Evolutionary conservation across 768 basidiomycete genomes (phyloP), one percentile per base, ranked within the genome.

Genomic region (Leccinum olivaceopallidum): DNA sequence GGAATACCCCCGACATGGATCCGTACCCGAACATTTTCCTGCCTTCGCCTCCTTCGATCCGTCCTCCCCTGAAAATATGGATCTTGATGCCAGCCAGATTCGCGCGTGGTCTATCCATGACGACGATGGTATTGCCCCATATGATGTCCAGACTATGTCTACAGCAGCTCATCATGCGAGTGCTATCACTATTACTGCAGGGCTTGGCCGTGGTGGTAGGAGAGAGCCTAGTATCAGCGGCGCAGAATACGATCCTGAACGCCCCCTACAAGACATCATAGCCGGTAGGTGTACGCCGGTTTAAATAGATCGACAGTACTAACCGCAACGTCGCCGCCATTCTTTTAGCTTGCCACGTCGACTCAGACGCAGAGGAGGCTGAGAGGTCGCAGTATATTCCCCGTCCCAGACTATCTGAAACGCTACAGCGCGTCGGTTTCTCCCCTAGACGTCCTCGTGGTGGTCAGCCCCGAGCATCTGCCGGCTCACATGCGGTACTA

Each of bases 81-180:
- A 84, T 49, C 79, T 81, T 5, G 85, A 85, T 49, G 78, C 79
- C 26, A 79, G 78, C 60, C 80, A 78, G 47, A 69, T 79, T 26
- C 83, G 83, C 60, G 79, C 79, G 1, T 87, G 85, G 85, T 84
- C 84, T 22, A 83, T 84, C 67, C 80, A 89, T 54, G 80, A 83
- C 58, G 87, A 90, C 5, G 88, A 89, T 13, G 88, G 85, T 20
- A 75, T 87, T 34, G 79, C 82, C 63, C 87, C 88, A 0, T 90
- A 86, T 64, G 83, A 81, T 44, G 85, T 83, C 22, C 85, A 86
- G 60, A 90, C 89, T 0, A 73, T 92, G 60, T 94, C 92, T 0
- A 95, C 94, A 0, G 86, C 85, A 9, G 92, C 88, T 1, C 95
- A 97, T 73, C 95, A 97, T 74, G 94, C 92, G 26, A 92, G 89